Percentiles rank a stretch among this genome's conserved stretches.
Conservation (phyloP, 2,329 filamentous ascomycete genomes). For the Pezicula radicicola region DNA sequence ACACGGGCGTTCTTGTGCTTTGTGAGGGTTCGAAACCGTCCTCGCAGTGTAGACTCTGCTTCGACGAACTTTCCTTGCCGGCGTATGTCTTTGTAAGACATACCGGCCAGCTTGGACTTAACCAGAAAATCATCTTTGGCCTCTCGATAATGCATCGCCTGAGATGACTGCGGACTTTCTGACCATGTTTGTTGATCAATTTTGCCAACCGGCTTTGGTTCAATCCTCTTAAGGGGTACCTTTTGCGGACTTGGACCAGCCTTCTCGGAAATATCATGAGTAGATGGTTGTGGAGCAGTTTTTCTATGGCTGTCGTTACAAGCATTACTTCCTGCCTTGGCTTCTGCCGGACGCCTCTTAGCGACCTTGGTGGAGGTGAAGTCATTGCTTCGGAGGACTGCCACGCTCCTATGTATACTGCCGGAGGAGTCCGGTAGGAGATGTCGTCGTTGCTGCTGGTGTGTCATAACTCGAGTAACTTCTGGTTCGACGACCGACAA, state of each 20-base stretch:
- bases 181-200: background rate
- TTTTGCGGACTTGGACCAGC: background rate
- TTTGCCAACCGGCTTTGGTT: constrained; percentile 13
- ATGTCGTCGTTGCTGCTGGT: constrained; percentile 9
- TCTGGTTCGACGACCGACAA: constrained; percentile 8
- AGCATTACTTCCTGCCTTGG: background rate
- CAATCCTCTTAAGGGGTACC: constrained; percentile 8
- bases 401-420: background rate
- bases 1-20: constrained; percentile 61
- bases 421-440: constrained; percentile 12
- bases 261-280: background rate
- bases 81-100: constrained; percentile 65
- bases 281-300: background rate
- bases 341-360: constrained; percentile 8
- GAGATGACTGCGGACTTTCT: background rate
- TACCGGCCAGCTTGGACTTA: constrained; percentile 48
- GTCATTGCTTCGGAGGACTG: constrained; percentile 13
- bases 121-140: constrained; percentile 49
- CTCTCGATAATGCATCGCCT: constrained; percentile 20
- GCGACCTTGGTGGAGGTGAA: constrained; percentile 2
- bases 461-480: background rate
- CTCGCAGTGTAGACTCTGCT: constrained; percentile 70
- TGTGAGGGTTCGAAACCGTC: constrained; percentile 62
- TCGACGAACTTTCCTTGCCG: constrained; percentile 51
- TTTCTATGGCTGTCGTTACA: background rate